Evolutionary conservation across 495 filamentous ascomycete species (phyloP), one percentile per base, ranked within the genome.

Genomic region (Penicillium desertorum): DNA sequence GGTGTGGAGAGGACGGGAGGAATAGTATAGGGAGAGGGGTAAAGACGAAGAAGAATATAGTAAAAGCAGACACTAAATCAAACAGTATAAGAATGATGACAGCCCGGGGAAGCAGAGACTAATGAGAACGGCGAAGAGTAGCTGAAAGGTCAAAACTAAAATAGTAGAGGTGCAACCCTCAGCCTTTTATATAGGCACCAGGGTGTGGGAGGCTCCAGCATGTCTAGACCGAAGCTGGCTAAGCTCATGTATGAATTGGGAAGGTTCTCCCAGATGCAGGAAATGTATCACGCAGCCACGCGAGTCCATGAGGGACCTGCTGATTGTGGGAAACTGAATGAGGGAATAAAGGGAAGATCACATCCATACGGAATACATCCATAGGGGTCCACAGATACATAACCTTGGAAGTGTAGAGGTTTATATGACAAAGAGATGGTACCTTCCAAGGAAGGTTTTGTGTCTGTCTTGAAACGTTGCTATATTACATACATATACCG

Each of bases 401-500:
- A 17, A n/a, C n/a, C n/a, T n/a, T n/a, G n/a, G n/a, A n/a, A 27
- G 16, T 47, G 23, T 30, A 8, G 14, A 47, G 25, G 14, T 17
- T 14, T 23, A 9, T 14, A 47, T 47, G 17, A 14, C 12, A 32
- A 8, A 11, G 3, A 11, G 23, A 29, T 51, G 32, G 39, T 45
- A 51, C 58, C 25, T 25, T 22, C n/a, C n/a, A n/a, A n/a, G n/a
- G n/a, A n/a, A n/a, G n/a, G n/a, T n/a, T n/a, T n/a, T 23, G 4
- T 23, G 22, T 23, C 22, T 23, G 22, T 23, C 22, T 23, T 23
- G 22, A 23, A 25, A 25, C 0, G 23, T 25, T 29, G 11, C 12
- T 23, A 44, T 48, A 50, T 62, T 63, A 56, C 58, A 62, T 56
- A 41, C 23, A 42, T 12, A 12, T 51, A 46, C 49, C 5, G 60